A percentile compares a stretch with the other conserved stretches of the same genome.
Conservation (phyloP, 371 early-diverging fungal genomes). For the Haplosporangium sp. region DNA sequence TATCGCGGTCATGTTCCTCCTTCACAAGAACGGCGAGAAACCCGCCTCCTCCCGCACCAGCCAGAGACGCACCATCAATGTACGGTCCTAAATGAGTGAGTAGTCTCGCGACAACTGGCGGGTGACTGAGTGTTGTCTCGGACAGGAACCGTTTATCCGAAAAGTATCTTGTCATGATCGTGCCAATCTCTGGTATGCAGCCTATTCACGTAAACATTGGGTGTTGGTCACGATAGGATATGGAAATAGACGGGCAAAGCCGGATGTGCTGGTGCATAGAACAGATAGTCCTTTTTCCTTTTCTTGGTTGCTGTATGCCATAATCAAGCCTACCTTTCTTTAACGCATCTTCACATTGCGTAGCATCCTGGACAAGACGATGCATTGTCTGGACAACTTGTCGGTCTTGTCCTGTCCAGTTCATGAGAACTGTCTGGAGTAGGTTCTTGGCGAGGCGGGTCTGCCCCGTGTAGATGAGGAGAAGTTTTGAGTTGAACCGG, state of each 20-base stretch:
- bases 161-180: slow-evolving; percentile 36
- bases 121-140: slow-evolving; percentile 31
- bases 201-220: neutral
- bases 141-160: slow-evolving; percentile 35
- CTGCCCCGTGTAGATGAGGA: slow-evolving; percentile 50
- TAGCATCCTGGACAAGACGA: slow-evolving; percentile 30
- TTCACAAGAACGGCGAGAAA: slow-evolving; percentile 34
- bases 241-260: neutral
- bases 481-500: slow-evolving; percentile 19
- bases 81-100: slow-evolving; percentile 12
- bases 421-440: slow-evolving; percentile 41
- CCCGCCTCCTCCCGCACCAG: slow-evolving; percentile 52
- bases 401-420: slow-evolving; percentile 40
- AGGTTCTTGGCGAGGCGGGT: slow-evolving; percentile 52
- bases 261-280: neutral
- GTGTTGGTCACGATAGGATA: neutral
- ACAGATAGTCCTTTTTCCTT: neutral
- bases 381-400: slow-evolving; percentile 44
- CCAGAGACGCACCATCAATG: slow-evolving; percentile 37
- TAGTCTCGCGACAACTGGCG: slow-evolving; percentile 19
- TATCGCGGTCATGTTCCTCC: slow-evolving; percentile 7
- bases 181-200: slow-evolving; percentile 17
- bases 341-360: slow-evolving; percentile 18
- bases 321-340: slow-evolving; percentile 16
- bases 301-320: neutral